phyloP scores from a whole-genome alignment of 2,329 filamentous ascomycete species.

The Colletotrichum limetticola region DNA sequence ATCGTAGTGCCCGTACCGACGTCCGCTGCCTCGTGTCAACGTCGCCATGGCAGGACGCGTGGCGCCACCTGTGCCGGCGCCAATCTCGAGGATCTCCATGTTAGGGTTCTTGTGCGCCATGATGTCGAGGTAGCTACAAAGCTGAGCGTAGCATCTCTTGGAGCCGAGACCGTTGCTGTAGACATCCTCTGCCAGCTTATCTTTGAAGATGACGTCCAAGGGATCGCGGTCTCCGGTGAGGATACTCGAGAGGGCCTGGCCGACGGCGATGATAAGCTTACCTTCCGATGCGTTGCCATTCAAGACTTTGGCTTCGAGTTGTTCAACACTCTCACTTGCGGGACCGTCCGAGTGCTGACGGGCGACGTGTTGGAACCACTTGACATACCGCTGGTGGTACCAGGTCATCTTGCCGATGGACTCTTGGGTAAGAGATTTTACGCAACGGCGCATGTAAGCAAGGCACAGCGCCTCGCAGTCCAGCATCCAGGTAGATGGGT shows the following conservation, averaged over 20 bases:
- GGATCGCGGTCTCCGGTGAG: slow-evolving; percentile 41
- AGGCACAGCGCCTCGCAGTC: slow-evolving; percentile 35
- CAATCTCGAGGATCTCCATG: slow-evolving; percentile 50
- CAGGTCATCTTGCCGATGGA: slow-evolving; percentile 13
- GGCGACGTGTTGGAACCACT: slow-evolving; percentile 34
- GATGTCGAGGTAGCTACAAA: slow-evolving; percentile 38
- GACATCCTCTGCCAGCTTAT: slow-evolving; percentile 39
- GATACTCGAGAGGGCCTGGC: slow-evolving; percentile 38
- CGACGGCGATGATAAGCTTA: slow-evolving; percentile 38
- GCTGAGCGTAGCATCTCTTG: slow-evolving; percentile 34
- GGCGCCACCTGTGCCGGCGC: slow-evolving; percentile 47
- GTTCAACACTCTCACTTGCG: neutral
- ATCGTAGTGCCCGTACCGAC: slow-evolving; percentile 41
- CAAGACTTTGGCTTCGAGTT: slow-evolving; percentile 30
- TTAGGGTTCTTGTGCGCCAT: slow-evolving; percentile 44
- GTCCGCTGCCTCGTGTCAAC: slow-evolving; percentile 11
- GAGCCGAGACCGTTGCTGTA: slow-evolving; percentile 39
- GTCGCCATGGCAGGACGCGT: slow-evolving; percentile 41
- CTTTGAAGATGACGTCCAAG: slow-evolving; percentile 42
- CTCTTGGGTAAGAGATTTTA: neutral
- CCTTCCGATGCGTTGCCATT: slow-evolving; percentile 35
- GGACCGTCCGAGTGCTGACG: neutral
- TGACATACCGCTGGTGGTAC: slow-evolving; percentile 33
- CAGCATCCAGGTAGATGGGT: slow-evolving; percentile 36
- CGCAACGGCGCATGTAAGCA: slow-evolving; percentile 20